Evolutionary conservation across 371 early-diverging fungal genomes (phyloP).

Genomic region (Zopfochytrium polystomum): DNA sequence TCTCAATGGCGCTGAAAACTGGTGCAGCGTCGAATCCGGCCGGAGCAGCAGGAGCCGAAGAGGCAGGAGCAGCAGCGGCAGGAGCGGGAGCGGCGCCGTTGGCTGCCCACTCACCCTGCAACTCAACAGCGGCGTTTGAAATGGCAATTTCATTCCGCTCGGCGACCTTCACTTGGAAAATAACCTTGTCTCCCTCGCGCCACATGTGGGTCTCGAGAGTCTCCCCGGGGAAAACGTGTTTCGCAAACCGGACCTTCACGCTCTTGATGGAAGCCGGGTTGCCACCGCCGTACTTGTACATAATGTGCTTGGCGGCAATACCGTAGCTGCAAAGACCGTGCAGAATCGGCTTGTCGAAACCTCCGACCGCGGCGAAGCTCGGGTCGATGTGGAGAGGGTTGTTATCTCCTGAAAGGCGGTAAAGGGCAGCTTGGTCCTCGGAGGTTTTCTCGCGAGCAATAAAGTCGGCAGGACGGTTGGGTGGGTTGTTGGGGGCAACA

Average conservation of each 20-base stretch:
- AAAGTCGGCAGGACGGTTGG: slow-evolving; percentile 80
- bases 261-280: slow-evolving; percentile 70
- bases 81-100: slow-evolving; percentile 22
- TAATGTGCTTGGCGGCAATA: slow-evolving; percentile 83
- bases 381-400: slow-evolving; percentile 95
- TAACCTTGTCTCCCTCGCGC: slow-evolving; percentile 81
- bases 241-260: slow-evolving; percentile 64
- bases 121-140: slow-evolving; percentile 83
- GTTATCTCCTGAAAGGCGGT: slow-evolving; percentile 64
- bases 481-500: slow-evolving; percentile 68
- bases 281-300: slow-evolving; percentile 67
- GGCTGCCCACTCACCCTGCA: slow-evolving; percentile 37
- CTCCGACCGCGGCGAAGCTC: slow-evolving; percentile 87
- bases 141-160: slow-evolving; percentile 85
- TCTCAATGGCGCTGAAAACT: slow-evolving; percentile 14
- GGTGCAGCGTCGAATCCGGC: slow-evolving; percentile 18
- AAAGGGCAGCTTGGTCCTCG: slow-evolving; percentile 92
- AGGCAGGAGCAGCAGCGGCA: too few species aligned
- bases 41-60: slow-evolving; percentile 18
- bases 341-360: slow-evolving; percentile 92
- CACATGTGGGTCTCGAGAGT: slow-evolving; percentile 94
- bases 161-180: slow-evolving; percentile 88
- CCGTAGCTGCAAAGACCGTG: slow-evolving; percentile 95
- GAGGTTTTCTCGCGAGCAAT: slow-evolving; percentile 77
- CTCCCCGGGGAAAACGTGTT: slow-evolving; percentile 82